Conservation (phyloP, 768 basidiomycete species). For the Tylopilus rubrobrunneus region DNA sequence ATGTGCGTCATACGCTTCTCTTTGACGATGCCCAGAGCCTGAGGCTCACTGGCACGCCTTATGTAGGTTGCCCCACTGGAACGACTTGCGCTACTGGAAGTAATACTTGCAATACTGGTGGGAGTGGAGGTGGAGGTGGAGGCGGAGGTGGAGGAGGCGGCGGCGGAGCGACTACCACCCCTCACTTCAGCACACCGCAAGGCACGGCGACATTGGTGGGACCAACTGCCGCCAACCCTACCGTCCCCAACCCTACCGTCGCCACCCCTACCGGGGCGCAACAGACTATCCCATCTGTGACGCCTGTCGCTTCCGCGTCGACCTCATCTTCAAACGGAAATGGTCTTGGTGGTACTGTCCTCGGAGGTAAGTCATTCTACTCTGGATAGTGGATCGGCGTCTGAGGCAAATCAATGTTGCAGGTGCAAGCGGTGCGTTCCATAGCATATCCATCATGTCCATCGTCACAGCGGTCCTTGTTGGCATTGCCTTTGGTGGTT, state of each 20-base stretch:
- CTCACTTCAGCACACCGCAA: not conserved
- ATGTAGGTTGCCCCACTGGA: conserved; percentile 19
- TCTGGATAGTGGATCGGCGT: not conserved
- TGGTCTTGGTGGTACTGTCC: too few relatives aligned
- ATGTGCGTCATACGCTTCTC: conserved; percentile 13
- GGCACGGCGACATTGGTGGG: not conserved
- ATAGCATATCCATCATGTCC: not conserved
- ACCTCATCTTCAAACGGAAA: not conserved
- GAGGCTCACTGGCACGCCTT: not conserved
- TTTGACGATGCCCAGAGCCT: too few relatives aligned
- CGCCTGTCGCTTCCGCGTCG: not conserved
- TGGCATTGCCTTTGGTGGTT: not conserved
- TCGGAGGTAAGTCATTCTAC: conserved; percentile 1
- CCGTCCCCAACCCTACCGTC: not conserved
- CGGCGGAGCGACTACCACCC: not conserved
- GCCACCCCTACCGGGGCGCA: not conserved
- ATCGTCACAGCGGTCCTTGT: conserved; percentile 1
- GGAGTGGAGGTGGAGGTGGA: not conserved
- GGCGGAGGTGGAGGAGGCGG: not conserved
- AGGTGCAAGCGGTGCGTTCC: conserved; percentile 8
- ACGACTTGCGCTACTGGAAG: conserved; percentile 3
- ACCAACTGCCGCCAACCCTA: not conserved
- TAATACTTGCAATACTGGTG: conserved; percentile 5
- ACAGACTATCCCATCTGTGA: too few relatives aligned
- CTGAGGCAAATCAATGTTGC: not conserved